A percentile compares a stretch with the other conserved stretches of the same genome.
Conservation (phyloP, 179 eudicot genomes). For the Drosera spatulata region DNA sequence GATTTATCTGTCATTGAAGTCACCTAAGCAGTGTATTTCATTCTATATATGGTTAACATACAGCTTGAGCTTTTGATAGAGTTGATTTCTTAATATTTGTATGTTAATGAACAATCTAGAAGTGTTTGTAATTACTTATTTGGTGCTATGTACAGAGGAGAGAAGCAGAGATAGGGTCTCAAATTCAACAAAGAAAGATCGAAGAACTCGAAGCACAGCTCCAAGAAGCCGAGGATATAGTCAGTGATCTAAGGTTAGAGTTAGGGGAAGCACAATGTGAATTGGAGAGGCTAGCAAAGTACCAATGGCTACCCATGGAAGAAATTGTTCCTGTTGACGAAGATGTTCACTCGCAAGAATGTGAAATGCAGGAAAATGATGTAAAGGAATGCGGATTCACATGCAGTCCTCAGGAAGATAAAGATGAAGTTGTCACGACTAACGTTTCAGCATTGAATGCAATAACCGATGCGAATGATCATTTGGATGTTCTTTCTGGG, state of each 20-base stretch:
- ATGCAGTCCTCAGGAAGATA: neutral
- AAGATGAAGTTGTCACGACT: constrained; percentile 5
- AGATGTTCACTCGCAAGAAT: constrained; percentile 2
- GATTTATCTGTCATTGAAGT: too few species aligned
- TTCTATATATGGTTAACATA: too few species aligned
- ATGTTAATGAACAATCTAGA: too few species aligned
- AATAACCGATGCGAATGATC: constrained; percentile 1
- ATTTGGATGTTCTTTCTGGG: constrained; percentile 18
- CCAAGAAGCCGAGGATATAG: constrained; percentile 69
- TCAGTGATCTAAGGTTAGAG: constrained; percentile 69
- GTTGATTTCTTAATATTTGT: too few species aligned
- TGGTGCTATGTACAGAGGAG: constrained; percentile 29
- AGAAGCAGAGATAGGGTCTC: constrained; percentile 39
- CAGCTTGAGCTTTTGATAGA: too few species aligned
- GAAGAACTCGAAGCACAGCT: constrained; percentile 92
- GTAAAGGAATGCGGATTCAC: neutral
- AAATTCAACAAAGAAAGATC: constrained; percentile 56
- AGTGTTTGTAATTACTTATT: neutral
- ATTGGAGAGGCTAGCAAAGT: constrained; percentile 30
- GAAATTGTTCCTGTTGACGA: neutral
- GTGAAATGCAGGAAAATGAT: constrained; percentile 5
- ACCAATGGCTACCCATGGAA: neutral
- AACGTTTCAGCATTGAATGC: constrained; percentile 1
- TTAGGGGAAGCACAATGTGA: constrained; percentile 39
- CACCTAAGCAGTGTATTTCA: too few species aligned